A percentile compares a stretch with the other conserved stretches of the same genome.
Conservation (phyloP, 2,329 filamentous ascomycete genomes). For the Fusarium sp. region DNA sequence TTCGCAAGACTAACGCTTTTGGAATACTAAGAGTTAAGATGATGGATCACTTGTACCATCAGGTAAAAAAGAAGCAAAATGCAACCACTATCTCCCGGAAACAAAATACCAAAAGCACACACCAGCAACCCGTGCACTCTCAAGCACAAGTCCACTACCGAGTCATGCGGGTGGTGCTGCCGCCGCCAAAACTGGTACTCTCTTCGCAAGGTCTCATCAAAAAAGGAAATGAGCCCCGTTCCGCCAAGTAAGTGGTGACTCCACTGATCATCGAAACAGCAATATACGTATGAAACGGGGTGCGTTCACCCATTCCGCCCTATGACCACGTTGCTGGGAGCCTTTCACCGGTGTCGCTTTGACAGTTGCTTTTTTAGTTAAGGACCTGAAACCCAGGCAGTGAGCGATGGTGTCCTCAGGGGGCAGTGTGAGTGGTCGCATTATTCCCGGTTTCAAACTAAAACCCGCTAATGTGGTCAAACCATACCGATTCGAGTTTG, state of each 20-base stretch:
- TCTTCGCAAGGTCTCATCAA: constrained; percentile 14
- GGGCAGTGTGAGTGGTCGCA: background rate
- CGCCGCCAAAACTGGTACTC: background rate
- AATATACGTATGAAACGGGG: constrained; percentile 11
- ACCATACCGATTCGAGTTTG: background rate
- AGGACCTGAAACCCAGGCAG: constrained; percentile 22
- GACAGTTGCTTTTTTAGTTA: constrained; percentile 4
- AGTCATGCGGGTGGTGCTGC: background rate
- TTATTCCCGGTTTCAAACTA: constrained; percentile 21
- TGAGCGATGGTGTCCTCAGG: background rate
- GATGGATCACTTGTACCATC: background rate
- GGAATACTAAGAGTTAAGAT: constrained; percentile 2
- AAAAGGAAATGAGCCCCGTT: constrained; percentile 21
- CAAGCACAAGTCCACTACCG: background rate
- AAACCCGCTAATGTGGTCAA: background rate
- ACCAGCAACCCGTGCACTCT: background rate
- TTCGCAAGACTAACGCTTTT: constrained; percentile 23
- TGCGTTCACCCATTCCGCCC: background rate
- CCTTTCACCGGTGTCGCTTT: constrained; percentile 2
- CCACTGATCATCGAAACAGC: constrained; percentile 30
- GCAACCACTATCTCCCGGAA: background rate
- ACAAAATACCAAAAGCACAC: background rate
- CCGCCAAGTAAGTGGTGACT: background rate
- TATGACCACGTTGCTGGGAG: constrained; percentile 4
- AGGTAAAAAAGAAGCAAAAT: background rate